Evolutionary conservation across 306 rosid genomes (phyloP), one percentile per base, ranked within the genome.

Genomic region (Potentilla sterilis): DNA sequence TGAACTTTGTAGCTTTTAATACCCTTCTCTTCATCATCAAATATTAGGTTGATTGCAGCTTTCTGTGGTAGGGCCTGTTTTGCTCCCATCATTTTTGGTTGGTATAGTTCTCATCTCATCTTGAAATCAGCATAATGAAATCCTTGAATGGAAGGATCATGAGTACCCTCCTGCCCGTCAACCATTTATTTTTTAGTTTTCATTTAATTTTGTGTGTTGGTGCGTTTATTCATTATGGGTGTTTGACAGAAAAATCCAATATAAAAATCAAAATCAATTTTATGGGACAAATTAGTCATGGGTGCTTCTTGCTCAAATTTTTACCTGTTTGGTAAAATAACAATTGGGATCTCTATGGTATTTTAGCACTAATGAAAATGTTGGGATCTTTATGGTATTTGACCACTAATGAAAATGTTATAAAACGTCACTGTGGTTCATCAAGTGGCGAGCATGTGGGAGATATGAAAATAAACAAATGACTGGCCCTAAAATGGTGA

Each of bases 1-100:
- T 78, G 34, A 76, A 69, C 48, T n/a, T 72, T 77, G 10, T 68
- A 65, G 77, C 76, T 22, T 41, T 75, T 42, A 12, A 13, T 42
- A 44, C 46, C 64, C 49, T 34, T 38, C 4, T 74, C 49, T 68
- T 16, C 67, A 37, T 37, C 69, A 63, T 80, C 22, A 67, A n/a
- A n/a, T n/a, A 62, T 9, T 28, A 72, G 78, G 81, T 75, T 54
- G 40, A 47, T 67, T 81, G 68, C 74, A 81, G 84, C 52, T 79
- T 70, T 64, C 70, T 18, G 77, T 73, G 77, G 68, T 75, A 14
- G 75, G 40, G 68, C 75, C 78, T 81, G 69, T 37, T 77, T 81
- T 83, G 85, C 69, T 64, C 40, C 40, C 79, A 8, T 76, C 41
- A 58, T 44, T 47, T 80, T 69, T 81, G 28, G 52, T 54, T 79